Conservation (phyloP, 2,329 filamentous ascomycete genomes). For the Alternaria incomplexa region DNA sequence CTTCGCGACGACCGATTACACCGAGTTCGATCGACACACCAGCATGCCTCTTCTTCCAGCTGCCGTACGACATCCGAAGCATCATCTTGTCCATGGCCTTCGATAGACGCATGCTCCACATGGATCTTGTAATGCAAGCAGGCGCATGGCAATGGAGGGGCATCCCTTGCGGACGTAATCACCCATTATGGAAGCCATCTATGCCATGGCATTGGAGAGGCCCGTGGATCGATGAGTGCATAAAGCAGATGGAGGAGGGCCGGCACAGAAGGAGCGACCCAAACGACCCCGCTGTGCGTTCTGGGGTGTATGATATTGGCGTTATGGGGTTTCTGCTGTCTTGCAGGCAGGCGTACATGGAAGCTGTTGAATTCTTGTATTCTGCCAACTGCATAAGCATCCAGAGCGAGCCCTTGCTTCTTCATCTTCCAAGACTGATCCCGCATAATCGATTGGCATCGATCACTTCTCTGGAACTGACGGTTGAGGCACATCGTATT, state of each 20-base stretch:
- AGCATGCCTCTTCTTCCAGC: slow-evolving; percentile 7
- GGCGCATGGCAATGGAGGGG: slow-evolving; percentile 10
- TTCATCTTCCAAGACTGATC: slow-evolving; percentile 12
- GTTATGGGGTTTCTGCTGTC: slow-evolving; percentile 17
- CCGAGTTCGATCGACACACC: slow-evolving; percentile 1
- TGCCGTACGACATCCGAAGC: slow-evolving; percentile 9
- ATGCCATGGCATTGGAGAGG: background rate
- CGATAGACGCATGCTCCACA: slow-evolving; percentile 3
- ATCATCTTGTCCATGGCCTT: slow-evolving; percentile 8
- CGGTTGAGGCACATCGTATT: background rate
- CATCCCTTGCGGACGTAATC: background rate
- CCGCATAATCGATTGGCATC: slow-evolving; percentile 4
- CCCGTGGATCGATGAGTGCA: background rate
- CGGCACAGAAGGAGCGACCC: background rate
- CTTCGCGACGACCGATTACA: slow-evolving; percentile 5
- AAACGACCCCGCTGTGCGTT: background rate
- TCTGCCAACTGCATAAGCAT: slow-evolving; percentile 11
- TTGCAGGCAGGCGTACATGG: slow-evolving; percentile 15
- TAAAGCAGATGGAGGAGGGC: background rate
- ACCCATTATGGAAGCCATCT: background rate
- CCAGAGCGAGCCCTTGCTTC: slow-evolving; percentile 10
- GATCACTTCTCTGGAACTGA: slow-evolving; percentile 8
- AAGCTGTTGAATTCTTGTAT: slow-evolving; percentile 18
- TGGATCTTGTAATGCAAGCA: slow-evolving; percentile 2
- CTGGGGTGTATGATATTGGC: background rate